Conservation (phyloP, 345 rosid species). For the Mercurialis annua region DNA sequence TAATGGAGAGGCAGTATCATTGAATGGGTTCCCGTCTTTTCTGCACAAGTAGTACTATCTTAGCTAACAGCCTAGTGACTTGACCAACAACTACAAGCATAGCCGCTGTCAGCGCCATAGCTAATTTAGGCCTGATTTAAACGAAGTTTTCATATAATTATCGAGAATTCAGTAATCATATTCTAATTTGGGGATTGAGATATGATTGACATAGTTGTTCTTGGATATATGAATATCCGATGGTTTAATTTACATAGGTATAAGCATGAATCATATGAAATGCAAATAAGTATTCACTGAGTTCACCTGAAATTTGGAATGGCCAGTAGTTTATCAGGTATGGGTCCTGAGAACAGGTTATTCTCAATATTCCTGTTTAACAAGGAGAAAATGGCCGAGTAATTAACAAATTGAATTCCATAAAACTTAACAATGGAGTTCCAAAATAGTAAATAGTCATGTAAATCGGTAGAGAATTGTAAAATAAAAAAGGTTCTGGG, state of each 20-base stretch:
- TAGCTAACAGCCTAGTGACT: conserved; percentile 8
- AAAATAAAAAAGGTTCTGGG: conserved; percentile 29
- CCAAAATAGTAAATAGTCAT: background rate
- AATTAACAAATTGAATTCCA: conserved; percentile 6
- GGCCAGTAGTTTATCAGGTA: conserved; percentile 68
- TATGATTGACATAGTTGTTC: no score
- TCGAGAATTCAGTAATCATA: no score
- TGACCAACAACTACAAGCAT: background rate
- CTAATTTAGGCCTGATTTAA: background rate
- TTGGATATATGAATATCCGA: no score
- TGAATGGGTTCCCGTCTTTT: conserved; percentile 78
- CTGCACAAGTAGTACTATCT: conserved; percentile 42
- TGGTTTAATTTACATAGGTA: no score
- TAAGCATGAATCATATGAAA: background rate
- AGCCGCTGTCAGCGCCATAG: background rate
- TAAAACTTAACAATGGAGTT: background rate
- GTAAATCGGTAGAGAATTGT: conserved; percentile 1
- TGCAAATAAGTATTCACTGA: background rate
- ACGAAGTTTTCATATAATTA: background rate
- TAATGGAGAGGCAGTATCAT: conserved; percentile 46
- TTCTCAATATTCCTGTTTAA: conserved; percentile 82
- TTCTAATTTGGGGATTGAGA: no score
- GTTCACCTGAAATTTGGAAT: conserved; percentile 72
- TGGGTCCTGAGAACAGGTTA: conserved; percentile 81
- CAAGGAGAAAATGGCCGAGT: conserved; percentile 5